Evolutionary conservation across 495 filamentous ascomycete genomes (phyloP).

Genomic region (Chaetomium cochliodes): DNA sequence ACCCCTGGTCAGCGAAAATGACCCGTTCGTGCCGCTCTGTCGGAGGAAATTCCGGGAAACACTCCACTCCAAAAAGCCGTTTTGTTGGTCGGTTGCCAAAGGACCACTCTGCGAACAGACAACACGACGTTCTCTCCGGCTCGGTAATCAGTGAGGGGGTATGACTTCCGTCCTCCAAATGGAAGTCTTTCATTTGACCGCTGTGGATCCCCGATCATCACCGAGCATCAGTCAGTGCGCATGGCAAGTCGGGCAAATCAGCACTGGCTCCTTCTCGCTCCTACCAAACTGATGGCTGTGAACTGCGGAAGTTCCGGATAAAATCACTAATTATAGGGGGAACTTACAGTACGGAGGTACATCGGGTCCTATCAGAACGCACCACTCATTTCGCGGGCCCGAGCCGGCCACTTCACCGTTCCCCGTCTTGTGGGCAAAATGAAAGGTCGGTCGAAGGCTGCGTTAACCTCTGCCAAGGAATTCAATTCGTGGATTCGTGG

Average conservation of each 20-base stretch:
- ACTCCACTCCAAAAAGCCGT: too few species aligned
- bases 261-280: background rate
- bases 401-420: too few species aligned
- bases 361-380: too few species aligned
- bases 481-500: too few species aligned
- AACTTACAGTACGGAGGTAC: too few species aligned
- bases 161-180: too few species aligned
- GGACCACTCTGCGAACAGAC: too few species aligned
- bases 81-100: too few species aligned
- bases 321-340: background rate
- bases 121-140: too few species aligned
- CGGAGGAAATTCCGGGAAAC: background rate
- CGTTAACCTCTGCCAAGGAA: background rate
- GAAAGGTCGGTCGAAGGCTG: background rate
- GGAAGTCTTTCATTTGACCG: slow-evolving; percentile 2
- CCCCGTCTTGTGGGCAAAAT: too few species aligned
- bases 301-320: background rate
- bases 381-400: too few species aligned
- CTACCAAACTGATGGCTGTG: background rate
- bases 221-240: slow-evolving; percentile 7
- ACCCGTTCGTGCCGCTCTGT: background rate
- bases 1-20: background rate
- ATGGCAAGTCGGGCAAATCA: slow-evolving; percentile 5
- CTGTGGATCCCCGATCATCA: slow-evolving; percentile 9
- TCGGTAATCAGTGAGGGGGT: too few species aligned